Conservation (phyloP, 768 basidiomycete species). For the Russula vinacea region DNA sequence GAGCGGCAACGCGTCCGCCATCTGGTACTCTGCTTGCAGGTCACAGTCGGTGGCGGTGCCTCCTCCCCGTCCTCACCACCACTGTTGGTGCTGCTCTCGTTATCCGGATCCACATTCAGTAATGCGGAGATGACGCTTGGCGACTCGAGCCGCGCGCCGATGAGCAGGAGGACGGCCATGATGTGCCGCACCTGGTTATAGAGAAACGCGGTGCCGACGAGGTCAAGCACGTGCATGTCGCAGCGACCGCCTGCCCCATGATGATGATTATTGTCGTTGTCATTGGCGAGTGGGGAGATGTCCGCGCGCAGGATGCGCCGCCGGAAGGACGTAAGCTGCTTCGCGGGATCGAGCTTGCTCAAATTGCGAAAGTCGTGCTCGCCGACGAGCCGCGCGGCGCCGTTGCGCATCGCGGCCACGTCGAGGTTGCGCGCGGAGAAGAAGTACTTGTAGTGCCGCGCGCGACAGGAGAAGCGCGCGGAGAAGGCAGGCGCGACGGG, state of each 20-base stretch:
- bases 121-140: constrained; percentile 68
- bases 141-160: constrained; percentile 75
- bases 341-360: constrained; percentile 88
- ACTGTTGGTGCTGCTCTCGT: constrained; percentile 39
- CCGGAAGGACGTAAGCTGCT: constrained; percentile 81
- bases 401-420: constrained; percentile 70
- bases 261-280: not conserved
- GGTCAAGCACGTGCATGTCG: constrained; percentile 69
- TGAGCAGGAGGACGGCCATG: constrained; percentile 85
- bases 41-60: constrained; percentile 47
- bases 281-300: constrained; percentile 45
- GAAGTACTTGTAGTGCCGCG: constrained; percentile 97
- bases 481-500: constrained; percentile 78
- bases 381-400: constrained; percentile 68
- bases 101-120: constrained; percentile 57
- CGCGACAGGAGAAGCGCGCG: constrained; percentile 81
- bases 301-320: constrained; percentile 66
- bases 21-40: constrained; percentile 82
- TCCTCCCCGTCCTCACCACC: constrained; percentile 24
- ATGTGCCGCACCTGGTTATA: constrained; percentile 97
- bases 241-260: constrained; percentile 24
- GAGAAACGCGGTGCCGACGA: constrained; percentile 83
- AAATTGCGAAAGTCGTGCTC: constrained; percentile 95
- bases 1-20: constrained; percentile 89
- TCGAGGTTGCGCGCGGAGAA: constrained; percentile 71